phyloP scores from a whole-genome alignment of 1,139 yeast genomes.

The Geotrichum carabidarum region DNA sequence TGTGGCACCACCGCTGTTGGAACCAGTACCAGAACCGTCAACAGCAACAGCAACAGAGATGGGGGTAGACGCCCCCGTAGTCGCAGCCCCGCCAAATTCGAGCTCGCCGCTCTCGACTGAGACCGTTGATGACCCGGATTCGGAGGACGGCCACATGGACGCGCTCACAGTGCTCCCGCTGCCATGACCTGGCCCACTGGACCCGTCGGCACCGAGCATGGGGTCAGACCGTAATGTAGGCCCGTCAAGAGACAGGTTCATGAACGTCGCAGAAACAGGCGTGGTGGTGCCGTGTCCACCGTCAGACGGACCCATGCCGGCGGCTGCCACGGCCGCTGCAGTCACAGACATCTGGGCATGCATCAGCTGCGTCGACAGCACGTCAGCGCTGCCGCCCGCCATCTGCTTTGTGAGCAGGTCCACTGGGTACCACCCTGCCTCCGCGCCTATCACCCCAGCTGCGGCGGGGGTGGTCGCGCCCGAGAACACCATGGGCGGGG shows the following conservation, averaged over 20 bases:
- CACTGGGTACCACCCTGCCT: conserved; percentile 13
- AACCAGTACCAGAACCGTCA: neutral
- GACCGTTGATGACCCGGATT: neutral
- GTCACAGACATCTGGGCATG: conserved; percentile 3
- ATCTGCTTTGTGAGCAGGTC: conserved; percentile 6
- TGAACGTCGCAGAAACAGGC: conserved; percentile 7
- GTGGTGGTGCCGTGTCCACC: neutral
- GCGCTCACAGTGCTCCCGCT: neutral
- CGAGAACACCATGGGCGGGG: neutral
- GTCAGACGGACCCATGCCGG: no score
- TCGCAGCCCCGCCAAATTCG: neutral
- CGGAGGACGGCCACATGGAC: conserved; percentile 2
- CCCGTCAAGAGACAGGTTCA: conserved; percentile 7
- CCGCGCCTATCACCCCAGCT: neutral
- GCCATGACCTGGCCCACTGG: no score
- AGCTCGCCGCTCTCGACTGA: neutral
- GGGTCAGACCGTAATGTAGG: conserved; percentile 3
- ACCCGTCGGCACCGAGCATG: conserved; percentile 3
- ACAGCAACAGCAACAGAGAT: neutral
- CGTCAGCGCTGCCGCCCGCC: neutral
- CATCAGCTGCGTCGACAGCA: neutral
- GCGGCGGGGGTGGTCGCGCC: neutral
- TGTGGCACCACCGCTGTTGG: neutral
- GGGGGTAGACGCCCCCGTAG: neutral
- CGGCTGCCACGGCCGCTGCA: conserved; percentile 9